Evolutionary conservation across 495 filamentous ascomycete species (phyloP).

Genomic region (Aspergillus indologenus): DNA sequence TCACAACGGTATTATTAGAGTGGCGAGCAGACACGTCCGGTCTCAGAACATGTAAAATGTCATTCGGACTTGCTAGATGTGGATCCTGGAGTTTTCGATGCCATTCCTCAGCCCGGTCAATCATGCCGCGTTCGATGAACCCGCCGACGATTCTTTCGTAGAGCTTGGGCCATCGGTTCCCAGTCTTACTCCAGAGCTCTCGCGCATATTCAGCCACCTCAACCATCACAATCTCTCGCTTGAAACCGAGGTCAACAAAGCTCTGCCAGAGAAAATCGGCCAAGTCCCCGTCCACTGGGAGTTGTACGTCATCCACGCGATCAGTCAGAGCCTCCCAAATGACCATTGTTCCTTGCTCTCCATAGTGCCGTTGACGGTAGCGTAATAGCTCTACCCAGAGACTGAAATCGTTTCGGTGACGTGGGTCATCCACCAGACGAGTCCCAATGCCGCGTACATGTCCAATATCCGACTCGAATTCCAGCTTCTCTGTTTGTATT

Average conservation of each 20-base stretch:
- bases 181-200: constrained; percentile 43
- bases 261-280: constrained; percentile 57
- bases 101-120: constrained; percentile 44
- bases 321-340: constrained; percentile 62
- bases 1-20: background rate
- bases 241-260: constrained; percentile 50
- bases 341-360: constrained; percentile 51
- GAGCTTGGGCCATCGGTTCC: constrained; percentile 42
- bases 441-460: constrained; percentile 32
- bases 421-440: constrained; percentile 54
- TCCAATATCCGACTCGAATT: constrained; percentile 54
- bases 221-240: constrained; percentile 44
- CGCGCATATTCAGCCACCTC: constrained; percentile 55
- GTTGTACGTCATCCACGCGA: constrained; percentile 34
- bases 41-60: constrained; percentile 38
- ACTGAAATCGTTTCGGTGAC: constrained; percentile 48
- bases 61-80: constrained; percentile 27
- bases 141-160: constrained; percentile 50
- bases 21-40: constrained; percentile 20
- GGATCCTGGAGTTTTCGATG: constrained; percentile 39
- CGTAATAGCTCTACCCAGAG: constrained; percentile 66
- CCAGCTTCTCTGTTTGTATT: constrained; percentile 33
- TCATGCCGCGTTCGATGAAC: constrained; percentile 36
- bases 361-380: constrained; percentile 59
- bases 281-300: constrained; percentile 47